Conservation (phyloP, 768 basidiomycete genomes). For the Roridomyces roridus region DNA sequence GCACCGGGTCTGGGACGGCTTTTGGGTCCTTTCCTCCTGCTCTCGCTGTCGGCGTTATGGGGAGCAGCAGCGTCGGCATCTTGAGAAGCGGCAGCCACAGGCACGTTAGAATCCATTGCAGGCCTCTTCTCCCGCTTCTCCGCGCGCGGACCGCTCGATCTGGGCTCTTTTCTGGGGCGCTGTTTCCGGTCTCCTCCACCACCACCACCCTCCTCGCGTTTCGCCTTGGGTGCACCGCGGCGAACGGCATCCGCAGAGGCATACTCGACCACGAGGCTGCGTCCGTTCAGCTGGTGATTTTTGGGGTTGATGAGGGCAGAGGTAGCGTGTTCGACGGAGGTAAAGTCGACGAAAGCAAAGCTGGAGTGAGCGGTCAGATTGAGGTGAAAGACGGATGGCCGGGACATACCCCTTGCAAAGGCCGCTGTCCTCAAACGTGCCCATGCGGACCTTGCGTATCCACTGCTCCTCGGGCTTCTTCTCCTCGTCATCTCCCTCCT, state of each 20-base stretch:
- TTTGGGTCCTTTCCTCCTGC: slow-evolving; percentile 40
- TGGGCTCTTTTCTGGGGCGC: slow-evolving; percentile 21
- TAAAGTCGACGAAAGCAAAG: slow-evolving; percentile 95
- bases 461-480: slow-evolving; percentile 44
- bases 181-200: slow-evolving; percentile 19
- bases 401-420: slow-evolving; percentile 88
- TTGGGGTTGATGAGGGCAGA: slow-evolving; percentile 80
- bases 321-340: slow-evolving; percentile 78
- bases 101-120: slow-evolving; percentile 4
- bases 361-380: slow-evolving; percentile 45
- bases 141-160: slow-evolving; percentile 14
- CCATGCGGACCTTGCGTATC: slow-evolving; percentile 88
- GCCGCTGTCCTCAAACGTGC: slow-evolving; percentile 96
- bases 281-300: slow-evolving; percentile 85
- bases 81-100: slow-evolving; percentile 1
- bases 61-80: not conserved
- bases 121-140: slow-evolving; percentile 16
- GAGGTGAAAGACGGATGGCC: not conserved
- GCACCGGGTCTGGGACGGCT: slow-evolving; percentile 77
- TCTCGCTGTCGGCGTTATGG: slow-evolving; percentile 6
- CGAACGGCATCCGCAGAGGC: slow-evolving; percentile 90
- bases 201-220: slow-evolving; percentile 26
- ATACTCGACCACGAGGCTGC: slow-evolving; percentile 87
- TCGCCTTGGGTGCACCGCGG: slow-evolving; percentile 66
- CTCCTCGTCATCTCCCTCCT: slow-evolving; percentile 37